These are phyloP conservation scores for Raddia guianensis DNA, from an alignment of 176 grass and related monocot genomes.

Conservation along the genomic window DNA sequence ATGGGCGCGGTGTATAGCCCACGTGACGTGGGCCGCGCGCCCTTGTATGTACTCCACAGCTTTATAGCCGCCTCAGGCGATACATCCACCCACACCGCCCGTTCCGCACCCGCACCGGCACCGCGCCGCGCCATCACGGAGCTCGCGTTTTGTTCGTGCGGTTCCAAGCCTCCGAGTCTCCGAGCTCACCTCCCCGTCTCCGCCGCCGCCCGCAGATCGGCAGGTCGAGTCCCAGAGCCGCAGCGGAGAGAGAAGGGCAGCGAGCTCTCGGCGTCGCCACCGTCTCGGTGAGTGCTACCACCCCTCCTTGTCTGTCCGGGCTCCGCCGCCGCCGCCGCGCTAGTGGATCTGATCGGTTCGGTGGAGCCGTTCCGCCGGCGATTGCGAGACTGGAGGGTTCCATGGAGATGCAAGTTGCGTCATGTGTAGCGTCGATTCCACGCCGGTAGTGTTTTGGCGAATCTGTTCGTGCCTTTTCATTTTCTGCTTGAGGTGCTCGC, in stretches of 20 bases:
- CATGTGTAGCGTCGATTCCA: slow-evolving; percentile 16
- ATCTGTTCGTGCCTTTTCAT: background rate
- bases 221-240: background rate
- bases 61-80: slow-evolving; percentile 34
- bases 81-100: background rate
- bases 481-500: background rate
- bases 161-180: background rate
- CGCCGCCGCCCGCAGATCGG: slow-evolving; percentile 32
- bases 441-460: slow-evolving; percentile 8
- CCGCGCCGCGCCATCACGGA: slow-evolving; percentile 13
- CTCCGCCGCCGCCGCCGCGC: background rate
- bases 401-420: background rate
- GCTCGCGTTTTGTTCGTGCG: slow-evolving; percentile 1
- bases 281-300: slow-evolving; percentile 24
- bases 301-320: background rate
- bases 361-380: background rate
- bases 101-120: background rate
- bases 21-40: slow-evolving; percentile 30
- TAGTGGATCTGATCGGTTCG: slow-evolving; percentile 35
- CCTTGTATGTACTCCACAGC: background rate
- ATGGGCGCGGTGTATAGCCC: slow-evolving; percentile 24
- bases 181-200: background rate
- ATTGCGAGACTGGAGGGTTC: background rate
- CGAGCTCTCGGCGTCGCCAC: background rate
- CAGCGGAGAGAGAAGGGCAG: background rate